Evolutionary conservation across 306 rosid species (phyloP), one percentile per base, ranked within the genome.

Genomic region (Trifolium pratense): DNA sequence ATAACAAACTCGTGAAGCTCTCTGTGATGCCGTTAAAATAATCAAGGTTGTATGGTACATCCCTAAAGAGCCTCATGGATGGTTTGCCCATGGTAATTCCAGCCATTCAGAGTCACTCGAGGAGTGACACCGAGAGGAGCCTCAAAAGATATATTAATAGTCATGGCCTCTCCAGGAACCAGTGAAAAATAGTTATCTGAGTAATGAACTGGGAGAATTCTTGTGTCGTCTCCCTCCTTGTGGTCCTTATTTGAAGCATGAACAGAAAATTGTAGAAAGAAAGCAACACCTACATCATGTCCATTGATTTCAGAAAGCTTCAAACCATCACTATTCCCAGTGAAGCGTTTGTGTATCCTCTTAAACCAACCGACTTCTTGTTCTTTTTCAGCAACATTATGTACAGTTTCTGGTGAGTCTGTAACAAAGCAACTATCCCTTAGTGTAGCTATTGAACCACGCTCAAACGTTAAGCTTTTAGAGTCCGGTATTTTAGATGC

Each of bases 151-250:
- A 94, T 75, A 46, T 80, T 84, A 77, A 91, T 56, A 3, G 89
- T 84, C 88, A 87, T 83, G 66, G 66, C 52, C 84, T 94, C 98
- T 25, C 97, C 97, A 0, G 98, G 96, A 40, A 91, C 97, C 78
- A 94, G 80, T 3, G 97, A 91, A 83, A 94, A 94, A 76, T 91
- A 94, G 89, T 91, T 94, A 80, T 94, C 97, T 13, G 98, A 88
- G 85, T 94, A 94, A 75, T 91, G 92, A 80, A 94, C 91, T 0
- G 95, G 96, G 63, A 94, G 92, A 78, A 94, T 89, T 84, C 98
- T 78, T 57, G 98, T 87, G 82, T 91, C 96, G 34, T 84, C 94
- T 69, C 91, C 92, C 67, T 88, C 89, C 75, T 76, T 88, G 45
- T 29, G 78, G 58, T 83, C 84, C 62, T 63, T 83, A 79, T 71